These are phyloP conservation scores for Podospora conica DNA, from an alignment of 495 filamentous ascomycete species.

Conservation along the genomic window DNA sequence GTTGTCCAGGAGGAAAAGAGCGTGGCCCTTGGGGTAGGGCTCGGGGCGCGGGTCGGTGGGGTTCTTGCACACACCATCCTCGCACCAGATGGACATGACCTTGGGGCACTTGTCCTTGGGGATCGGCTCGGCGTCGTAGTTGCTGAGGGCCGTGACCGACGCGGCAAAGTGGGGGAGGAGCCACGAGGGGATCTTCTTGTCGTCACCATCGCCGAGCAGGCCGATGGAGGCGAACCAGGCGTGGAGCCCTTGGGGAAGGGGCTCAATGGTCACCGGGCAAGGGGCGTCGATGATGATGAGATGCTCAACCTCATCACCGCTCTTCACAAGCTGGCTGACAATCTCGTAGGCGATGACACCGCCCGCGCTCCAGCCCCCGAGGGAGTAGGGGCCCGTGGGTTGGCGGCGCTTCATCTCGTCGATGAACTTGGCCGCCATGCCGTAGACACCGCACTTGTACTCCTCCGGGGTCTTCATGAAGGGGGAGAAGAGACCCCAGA, in stretches of 20 bases:
- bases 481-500: constrained; percentile 61
- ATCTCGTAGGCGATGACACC: constrained; percentile 86
- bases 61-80: constrained; percentile 70
- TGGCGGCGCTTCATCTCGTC: constrained; percentile 58
- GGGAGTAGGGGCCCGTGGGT: constrained; percentile 58
- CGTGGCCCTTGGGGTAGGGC: constrained; percentile 64
- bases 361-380: constrained; percentile 80
- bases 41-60: constrained; percentile 64
- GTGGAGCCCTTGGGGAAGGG: constrained; percentile 69
- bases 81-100: constrained; percentile 69
- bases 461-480: constrained; percentile 53
- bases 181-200: constrained; percentile 64
- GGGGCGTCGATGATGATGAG: constrained; percentile 81
- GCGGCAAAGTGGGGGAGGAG: constrained; percentile 78
- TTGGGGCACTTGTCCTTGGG: constrained; percentile 51
- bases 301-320: constrained; percentile 63
- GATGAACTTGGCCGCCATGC: constrained; percentile 52
- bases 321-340: constrained; percentile 60
- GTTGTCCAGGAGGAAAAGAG: constrained; percentile 73
- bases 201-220: constrained; percentile 61
- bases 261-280: constrained; percentile 69
- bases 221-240: constrained; percentile 74
- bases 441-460: constrained; percentile 50
- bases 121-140: constrained; percentile 58
- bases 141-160: constrained; percentile 66